phyloP scores from a whole-genome alignment of 441 rosid genomes.

The Adansonia rubrostipa region DNA sequence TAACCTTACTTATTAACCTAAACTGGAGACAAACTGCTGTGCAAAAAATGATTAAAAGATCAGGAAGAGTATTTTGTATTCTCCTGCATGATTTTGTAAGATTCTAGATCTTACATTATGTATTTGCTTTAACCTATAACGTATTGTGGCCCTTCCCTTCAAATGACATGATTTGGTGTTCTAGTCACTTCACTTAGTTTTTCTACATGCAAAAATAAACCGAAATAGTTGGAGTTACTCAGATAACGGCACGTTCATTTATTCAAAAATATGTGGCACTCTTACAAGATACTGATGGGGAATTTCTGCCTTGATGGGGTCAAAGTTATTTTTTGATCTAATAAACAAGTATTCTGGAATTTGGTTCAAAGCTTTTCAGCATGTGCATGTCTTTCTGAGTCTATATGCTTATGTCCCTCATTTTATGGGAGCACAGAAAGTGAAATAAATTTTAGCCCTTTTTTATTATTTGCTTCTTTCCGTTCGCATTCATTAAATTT shows the following conservation, averaged over 20 bases:
- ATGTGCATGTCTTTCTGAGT: background rate
- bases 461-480: slow-evolving; percentile 18
- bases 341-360: background rate
- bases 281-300: background rate
- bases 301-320: background rate
- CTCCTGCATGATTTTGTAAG: background rate
- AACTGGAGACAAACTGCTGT: slow-evolving; percentile 11
- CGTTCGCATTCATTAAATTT: background rate
- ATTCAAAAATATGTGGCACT: background rate
- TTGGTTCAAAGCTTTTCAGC: background rate
- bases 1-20: background rate
- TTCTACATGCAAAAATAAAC: background rate
- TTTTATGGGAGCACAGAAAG: background rate
- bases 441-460: slow-evolving; percentile 1
- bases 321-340: background rate
- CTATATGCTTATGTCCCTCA: background rate
- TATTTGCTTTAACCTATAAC: background rate
- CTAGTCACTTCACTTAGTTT: background rate
- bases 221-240: background rate
- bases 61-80: slow-evolving; percentile 4
- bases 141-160: background rate
- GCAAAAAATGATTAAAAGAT: slow-evolving; percentile 12
- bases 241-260: background rate
- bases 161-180: slow-evolving; percentile 8
- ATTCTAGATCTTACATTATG: background rate